A percentile compares a stretch with the other conserved stretches of the same genome.
phyloP scores from a whole-genome alignment of 768 basidiomycete genomes.

The Boletus fagicola region DNA sequence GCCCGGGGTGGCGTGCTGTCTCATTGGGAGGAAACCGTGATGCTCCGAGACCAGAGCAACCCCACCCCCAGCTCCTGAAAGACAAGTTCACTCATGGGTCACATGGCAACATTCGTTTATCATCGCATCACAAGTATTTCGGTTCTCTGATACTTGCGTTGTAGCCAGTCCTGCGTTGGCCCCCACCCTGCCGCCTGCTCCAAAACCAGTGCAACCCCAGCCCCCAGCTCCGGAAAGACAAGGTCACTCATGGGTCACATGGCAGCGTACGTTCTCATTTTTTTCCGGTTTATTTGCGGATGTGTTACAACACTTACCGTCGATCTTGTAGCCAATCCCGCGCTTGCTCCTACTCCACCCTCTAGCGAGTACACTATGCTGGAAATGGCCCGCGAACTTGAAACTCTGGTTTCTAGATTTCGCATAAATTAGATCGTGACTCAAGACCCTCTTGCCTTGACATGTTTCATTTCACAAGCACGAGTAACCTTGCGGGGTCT shows the following conservation, averaged over 20 bases:
- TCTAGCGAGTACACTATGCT: neutral
- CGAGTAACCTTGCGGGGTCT: neutral
- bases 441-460: neutral
- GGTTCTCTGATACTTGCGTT: neutral
- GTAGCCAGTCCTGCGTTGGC: constrained; percentile 51
- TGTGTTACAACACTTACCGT: neutral
- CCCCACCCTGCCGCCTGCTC: too few relatives aligned
- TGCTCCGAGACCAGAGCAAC: constrained; percentile 28
- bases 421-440: neutral
- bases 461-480: neutral
- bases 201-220: too few relatives aligned
- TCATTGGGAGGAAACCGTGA: constrained; percentile 32
- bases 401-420: neutral
- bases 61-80: constrained; percentile 28
- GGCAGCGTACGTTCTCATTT: neutral
- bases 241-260: neutral
- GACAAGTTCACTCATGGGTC: constrained; percentile 49
- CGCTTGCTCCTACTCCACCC: neutral
- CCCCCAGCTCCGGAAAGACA: too few relatives aligned
- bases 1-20: constrained; percentile 58
- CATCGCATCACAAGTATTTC: neutral
- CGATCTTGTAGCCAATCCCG: neutral
- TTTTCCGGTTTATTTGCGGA: neutral
- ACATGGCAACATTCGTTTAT: constrained; percentile 57
- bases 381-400: neutral